phyloP scores from a whole-genome alignment of 1,284 basidiomycete genomes.

The Agroathelia rolfsii region DNA sequence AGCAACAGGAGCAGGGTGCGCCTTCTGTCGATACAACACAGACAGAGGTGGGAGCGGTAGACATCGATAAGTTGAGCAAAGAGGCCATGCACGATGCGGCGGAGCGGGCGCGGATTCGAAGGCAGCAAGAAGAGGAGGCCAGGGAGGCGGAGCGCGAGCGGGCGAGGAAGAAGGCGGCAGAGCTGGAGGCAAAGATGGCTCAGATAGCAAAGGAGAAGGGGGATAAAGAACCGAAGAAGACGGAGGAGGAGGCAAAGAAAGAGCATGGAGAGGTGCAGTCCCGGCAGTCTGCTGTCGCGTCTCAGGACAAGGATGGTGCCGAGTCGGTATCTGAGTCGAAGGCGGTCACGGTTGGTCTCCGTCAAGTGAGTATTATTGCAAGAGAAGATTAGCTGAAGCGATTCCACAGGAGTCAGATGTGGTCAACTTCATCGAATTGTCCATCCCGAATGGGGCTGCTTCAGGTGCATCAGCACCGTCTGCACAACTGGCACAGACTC shows the following conservation, averaged over 20 bases:
- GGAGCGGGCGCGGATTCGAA: constrained; percentile 70
- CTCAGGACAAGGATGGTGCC: too few relatives aligned
- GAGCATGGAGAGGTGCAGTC: constrained; percentile 6
- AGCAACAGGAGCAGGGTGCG: constrained; percentile 33
- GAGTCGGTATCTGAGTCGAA: too few relatives aligned
- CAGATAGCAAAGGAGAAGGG: constrained; percentile 32
- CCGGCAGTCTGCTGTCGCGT: constrained; percentile 7
- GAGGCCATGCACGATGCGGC: constrained; percentile 86
- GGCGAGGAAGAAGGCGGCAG: constrained; percentile 77
- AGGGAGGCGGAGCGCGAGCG: constrained; percentile 77
- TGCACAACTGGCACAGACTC: too few relatives aligned
- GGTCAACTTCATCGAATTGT: constrained; percentile 35
- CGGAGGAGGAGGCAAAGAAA: constrained; percentile 18
- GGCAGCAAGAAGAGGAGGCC: constrained; percentile 82
- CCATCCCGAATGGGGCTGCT: too few relatives aligned
- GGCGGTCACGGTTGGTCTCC: too few relatives aligned
- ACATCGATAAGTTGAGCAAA: constrained; percentile 67
- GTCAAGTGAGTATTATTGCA: too few relatives aligned
- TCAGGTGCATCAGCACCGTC: too few relatives aligned
- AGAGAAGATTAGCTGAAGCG: too few relatives aligned
- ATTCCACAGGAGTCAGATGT: constrained; percentile 24
- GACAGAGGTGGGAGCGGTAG: too few relatives aligned
- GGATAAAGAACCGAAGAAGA: constrained; percentile 25
- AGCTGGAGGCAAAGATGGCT: constrained; percentile 74
- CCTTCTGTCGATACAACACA: constrained; percentile 21